Percentiles rank a stretch among this genome's conserved stretches.
Conservation (phyloP, 164 flowering plant genomes). For the Platanus orientalis region DNA sequence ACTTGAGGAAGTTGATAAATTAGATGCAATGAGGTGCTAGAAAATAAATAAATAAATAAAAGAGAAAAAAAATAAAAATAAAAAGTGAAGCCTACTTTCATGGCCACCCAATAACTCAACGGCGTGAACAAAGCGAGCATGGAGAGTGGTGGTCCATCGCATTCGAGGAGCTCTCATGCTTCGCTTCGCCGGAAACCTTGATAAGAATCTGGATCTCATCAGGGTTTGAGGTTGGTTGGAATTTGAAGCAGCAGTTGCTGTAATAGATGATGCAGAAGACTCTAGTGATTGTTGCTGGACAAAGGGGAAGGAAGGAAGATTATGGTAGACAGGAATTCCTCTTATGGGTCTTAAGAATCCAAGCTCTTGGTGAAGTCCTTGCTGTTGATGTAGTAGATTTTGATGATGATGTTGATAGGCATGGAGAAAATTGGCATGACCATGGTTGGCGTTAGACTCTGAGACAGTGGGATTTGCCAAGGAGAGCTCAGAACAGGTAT, state of each 20-base stretch:
- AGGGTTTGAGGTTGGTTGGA: conserved; percentile 32
- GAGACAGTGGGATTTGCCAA: conserved; percentile 46
- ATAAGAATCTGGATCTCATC: conserved; percentile 66
- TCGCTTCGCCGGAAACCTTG: conserved; percentile 76
- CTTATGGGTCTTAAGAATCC: conserved; percentile 72
- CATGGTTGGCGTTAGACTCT: conserved; percentile 17
- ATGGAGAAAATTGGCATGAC: conserved; percentile 16
- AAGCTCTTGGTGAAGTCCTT: conserved; percentile 34
- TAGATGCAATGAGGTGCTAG: no score
- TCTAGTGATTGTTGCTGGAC: conserved; percentile 30
- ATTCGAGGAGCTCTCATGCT: conserved; percentile 93
- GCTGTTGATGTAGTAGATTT: conserved; percentile 22
- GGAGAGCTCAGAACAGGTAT: conserved; percentile 44
- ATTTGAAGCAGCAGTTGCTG: conserved; percentile 21
- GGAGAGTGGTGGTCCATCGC: conserved; percentile 97
- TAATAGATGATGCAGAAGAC: conserved; percentile 17
- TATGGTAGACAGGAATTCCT: conserved; percentile 83
- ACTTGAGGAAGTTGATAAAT: no score
- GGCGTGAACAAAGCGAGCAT: conserved; percentile 94
- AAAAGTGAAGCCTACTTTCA: conserved; percentile 59
- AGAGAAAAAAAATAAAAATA: neutral
- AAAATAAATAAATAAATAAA: neutral
- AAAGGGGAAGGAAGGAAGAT: conserved; percentile 37
- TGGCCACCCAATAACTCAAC: conserved; percentile 98
- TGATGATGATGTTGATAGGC: conserved; percentile 12